Percentiles rank a stretch among this genome's conserved stretches.
These are phyloP conservation scores for Solanum sejunctum DNA, from an alignment of 257 asterid species.

Conservation along the genomic window DNA sequence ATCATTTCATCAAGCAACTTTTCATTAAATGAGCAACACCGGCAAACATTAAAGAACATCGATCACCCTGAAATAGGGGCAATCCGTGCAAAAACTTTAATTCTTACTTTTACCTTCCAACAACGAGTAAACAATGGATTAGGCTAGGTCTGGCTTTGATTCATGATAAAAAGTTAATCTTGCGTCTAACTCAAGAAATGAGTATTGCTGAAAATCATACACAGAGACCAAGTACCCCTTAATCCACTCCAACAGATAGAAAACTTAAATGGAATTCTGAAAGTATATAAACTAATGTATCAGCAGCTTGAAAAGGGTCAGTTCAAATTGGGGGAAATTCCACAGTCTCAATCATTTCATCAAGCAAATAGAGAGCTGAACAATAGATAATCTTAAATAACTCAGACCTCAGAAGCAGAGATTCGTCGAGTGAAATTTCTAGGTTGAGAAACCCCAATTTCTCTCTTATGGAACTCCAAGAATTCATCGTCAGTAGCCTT, in stretches of 20 bases:
- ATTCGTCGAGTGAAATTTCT: conserved; percentile 48
- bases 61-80: neutral
- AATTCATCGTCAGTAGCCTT: conserved; percentile 30
- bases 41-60: too few species aligned
- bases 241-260: neutral
- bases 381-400: neutral
- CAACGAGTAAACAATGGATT: neutral
- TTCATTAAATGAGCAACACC: too few species aligned
- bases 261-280: neutral
- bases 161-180: neutral
- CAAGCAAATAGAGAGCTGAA: neutral
- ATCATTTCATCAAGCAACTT: neutral
- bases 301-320: neutral
- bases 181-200: neutral
- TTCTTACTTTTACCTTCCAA: neutral
- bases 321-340: neutral
- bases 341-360: neutral
- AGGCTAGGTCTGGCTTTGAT: neutral
- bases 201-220: neutral
- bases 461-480: conserved; percentile 45
- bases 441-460: conserved; percentile 37
- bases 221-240: neutral
- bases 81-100: neutral
- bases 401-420: conserved; percentile 52
- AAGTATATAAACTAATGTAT: neutral